Conservation (phyloP, 2,329 filamentous ascomycete species). For the Massarina eburnea region DNA sequence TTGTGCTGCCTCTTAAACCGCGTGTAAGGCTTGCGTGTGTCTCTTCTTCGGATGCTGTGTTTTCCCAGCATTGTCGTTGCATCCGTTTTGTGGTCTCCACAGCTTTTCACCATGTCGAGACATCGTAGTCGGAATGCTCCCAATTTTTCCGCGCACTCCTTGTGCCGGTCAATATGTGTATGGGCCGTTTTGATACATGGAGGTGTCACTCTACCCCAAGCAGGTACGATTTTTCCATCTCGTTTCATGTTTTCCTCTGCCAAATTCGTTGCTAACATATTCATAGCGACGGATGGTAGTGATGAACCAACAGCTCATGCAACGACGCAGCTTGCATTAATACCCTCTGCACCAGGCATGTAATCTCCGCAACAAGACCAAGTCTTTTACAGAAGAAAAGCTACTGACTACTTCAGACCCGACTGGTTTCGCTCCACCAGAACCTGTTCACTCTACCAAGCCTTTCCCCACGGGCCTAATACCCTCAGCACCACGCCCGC, state of each 20-base stretch:
- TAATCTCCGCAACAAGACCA: not conserved
- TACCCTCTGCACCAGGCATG: conserved; percentile 23
- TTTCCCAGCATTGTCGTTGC: conserved; percentile 6
- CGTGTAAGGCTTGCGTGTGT: conserved; percentile 18
- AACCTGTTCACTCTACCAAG: conserved; percentile 9
- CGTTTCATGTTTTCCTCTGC: conserved; percentile 9
- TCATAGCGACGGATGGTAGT: conserved; percentile 15
- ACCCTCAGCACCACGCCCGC: conserved; percentile 7
- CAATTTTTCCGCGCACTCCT: conserved; percentile 7
- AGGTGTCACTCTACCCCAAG: conserved; percentile 19
- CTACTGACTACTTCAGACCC: conserved; percentile 5
- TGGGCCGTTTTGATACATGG: conserved; percentile 19
- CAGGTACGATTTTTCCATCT: conserved; percentile 19
- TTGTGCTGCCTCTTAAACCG: conserved; percentile 16
- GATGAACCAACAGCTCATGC: conserved; percentile 3
- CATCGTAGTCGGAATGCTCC: conserved; percentile 7
- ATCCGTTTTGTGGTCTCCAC: conserved; percentile 5
- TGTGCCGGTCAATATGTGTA: conserved; percentile 23
- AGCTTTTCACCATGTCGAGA: conserved; percentile 14
- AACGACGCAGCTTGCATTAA: conserved; percentile 10
- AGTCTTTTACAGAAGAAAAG: not conserved
- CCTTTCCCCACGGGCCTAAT: conserved; percentile 6
- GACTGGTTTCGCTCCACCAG: conserved; percentile 11
- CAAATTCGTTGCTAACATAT: conserved; percentile 14
- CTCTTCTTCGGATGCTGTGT: conserved; percentile 13